phyloP scores from a whole-genome alignment of 306 rosid species.

The Acacia acuminata region DNA sequence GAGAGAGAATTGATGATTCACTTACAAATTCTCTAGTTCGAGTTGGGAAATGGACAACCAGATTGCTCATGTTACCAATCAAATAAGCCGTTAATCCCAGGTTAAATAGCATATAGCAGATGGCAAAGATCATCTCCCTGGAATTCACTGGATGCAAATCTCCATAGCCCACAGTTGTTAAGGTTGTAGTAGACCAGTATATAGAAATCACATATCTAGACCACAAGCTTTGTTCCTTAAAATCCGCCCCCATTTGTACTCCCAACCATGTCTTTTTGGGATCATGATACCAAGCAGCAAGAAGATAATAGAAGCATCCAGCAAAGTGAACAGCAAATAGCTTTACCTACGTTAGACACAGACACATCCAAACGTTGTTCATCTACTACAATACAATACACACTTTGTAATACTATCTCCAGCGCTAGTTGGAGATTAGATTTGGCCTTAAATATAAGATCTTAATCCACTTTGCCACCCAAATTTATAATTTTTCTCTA shows the following conservation, averaged over 20 bases:
- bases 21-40: constrained; percentile 75
- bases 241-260: not conserved
- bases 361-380: not conserved
- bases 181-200: constrained; percentile 74
- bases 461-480: too few relatives aligned
- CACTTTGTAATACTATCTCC: not conserved
- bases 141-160: constrained; percentile 78
- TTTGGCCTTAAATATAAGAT: too few relatives aligned
- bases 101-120: constrained; percentile 55
- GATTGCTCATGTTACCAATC: constrained; percentile 87
- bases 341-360: constrained; percentile 55
- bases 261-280: constrained; percentile 56
- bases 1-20: not conserved
- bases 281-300: constrained; percentile 36
- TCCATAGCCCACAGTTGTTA: constrained; percentile 73
- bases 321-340: constrained; percentile 64
- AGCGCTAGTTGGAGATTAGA: too few relatives aligned
- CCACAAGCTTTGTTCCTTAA: constrained; percentile 20
- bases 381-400: not conserved
- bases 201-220: constrained; percentile 51
- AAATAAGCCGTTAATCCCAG: constrained; percentile 69
- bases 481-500: too few relatives aligned
- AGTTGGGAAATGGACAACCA: constrained; percentile 77
- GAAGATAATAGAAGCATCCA: constrained; percentile 64
- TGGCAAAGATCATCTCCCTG: constrained; percentile 54